phyloP scores from a whole-genome alignment of 2,329 filamentous ascomycete species.

The Fusarium pseudonygamai region DNA sequence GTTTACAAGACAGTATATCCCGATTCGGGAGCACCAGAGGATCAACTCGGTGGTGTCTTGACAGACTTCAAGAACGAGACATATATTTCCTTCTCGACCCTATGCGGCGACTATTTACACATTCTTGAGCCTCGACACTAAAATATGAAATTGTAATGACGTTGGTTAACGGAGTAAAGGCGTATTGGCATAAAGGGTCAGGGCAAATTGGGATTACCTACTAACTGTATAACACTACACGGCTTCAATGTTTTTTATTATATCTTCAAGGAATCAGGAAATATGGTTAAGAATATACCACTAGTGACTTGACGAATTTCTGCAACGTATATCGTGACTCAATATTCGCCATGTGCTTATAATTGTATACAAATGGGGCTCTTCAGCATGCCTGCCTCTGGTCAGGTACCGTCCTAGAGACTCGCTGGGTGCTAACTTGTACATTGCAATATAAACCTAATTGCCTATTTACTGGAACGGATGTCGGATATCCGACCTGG shows the following conservation, averaged over 20 bases:
- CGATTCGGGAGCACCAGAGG: neutral
- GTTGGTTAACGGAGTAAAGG: constrained; percentile 11
- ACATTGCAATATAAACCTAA: neutral
- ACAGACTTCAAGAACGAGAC: constrained; percentile 31
- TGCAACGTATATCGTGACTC: neutral
- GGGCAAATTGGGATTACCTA: neutral
- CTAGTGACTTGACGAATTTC: neutral
- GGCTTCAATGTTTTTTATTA: neutral
- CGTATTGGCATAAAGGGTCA: neutral
- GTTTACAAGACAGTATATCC: constrained; percentile 29
- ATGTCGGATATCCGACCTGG: neutral
- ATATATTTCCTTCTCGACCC: constrained; percentile 17
- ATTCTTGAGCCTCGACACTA: constrained; percentile 4
- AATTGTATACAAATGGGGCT: neutral
- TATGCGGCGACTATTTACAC: constrained; percentile 9
- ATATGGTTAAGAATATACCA: neutral
- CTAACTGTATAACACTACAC: neutral
- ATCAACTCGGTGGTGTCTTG: constrained; percentile 31
- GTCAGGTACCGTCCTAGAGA: too few species aligned
- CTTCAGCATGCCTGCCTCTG: neutral
- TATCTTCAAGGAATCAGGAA: neutral
- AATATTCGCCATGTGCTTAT: neutral
- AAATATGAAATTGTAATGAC: neutral
- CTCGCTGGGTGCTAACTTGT: neutral
- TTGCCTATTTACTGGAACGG: neutral